A percentile compares a stretch with the other conserved stretches of the same genome.
Conservation (phyloP, 352 stramenopile species). For the Phytophthora palmivora region DNA sequence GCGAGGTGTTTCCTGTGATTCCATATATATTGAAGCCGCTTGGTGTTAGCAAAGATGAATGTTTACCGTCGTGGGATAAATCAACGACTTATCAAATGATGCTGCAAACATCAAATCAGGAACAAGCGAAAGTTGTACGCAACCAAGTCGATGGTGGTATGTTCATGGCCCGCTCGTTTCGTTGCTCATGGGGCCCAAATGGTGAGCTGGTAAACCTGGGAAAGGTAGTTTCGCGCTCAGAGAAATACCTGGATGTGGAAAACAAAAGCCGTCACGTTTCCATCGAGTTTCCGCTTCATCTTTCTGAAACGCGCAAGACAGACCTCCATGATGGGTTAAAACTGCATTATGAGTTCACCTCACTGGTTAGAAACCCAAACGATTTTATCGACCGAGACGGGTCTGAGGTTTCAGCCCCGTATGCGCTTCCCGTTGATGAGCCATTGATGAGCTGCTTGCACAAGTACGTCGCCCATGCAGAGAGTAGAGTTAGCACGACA, state of each 20-base stretch:
- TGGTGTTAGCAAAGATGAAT: slow-evolving; percentile 30
- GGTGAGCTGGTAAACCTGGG: slow-evolving; percentile 75
- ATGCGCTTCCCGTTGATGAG: slow-evolving; percentile 55
- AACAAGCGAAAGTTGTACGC: slow-evolving; percentile 39
- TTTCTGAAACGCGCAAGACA: slow-evolving; percentile 42
- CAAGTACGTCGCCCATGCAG: slow-evolving; percentile 61
- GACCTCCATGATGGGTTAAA: slow-evolving; percentile 62
- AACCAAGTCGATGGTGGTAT: slow-evolving; percentile 72
- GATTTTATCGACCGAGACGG: slow-evolving; percentile 39
- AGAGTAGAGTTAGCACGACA: slow-evolving; percentile 32
- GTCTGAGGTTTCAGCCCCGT: slow-evolving; percentile 43
- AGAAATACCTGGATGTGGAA: slow-evolving; percentile 27
- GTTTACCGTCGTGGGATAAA: slow-evolving; percentile 41
- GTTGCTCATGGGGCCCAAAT: slow-evolving; percentile 82
- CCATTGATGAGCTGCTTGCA: slow-evolving; percentile 64
- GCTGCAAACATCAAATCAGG: slow-evolving; percentile 47
- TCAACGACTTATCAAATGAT: slow-evolving; percentile 81
- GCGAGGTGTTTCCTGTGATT: slow-evolving; percentile 47
- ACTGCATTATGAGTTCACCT: slow-evolving; percentile 65
- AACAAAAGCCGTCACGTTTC: slow-evolving; percentile 36
- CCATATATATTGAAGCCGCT: slow-evolving; percentile 41
- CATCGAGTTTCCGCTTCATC: slow-evolving; percentile 63
- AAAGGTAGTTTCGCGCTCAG: slow-evolving; percentile 42
- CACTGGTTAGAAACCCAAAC: slow-evolving; percentile 30
- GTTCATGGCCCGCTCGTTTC: slow-evolving; percentile 84